These are phyloP conservation scores for Diaporthe velutina DNA, from an alignment of 2,329 filamentous ascomycete genomes.

Conservation along the genomic window DNA sequence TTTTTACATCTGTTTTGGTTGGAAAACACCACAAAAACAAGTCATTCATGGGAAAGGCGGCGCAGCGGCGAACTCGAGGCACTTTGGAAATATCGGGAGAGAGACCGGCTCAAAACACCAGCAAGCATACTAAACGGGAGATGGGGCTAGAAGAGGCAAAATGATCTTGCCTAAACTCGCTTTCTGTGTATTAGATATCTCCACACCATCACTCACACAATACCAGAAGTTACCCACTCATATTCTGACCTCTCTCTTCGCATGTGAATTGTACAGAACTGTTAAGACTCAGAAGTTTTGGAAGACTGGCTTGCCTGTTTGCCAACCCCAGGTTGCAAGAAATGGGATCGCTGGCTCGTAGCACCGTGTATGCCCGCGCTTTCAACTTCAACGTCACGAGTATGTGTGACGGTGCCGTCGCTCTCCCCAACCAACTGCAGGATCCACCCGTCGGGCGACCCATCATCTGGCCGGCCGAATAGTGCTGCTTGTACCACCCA, in stretches of 20 bases:
- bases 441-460: background rate
- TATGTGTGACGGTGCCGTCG: background rate
- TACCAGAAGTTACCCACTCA: constrained; percentile 79
- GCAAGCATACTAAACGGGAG: constrained; percentile 28
- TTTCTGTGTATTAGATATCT: constrained; percentile 74
- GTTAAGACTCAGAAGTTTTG: background rate
- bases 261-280: background rate
- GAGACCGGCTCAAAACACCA: constrained; percentile 47
- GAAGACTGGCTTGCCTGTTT: no score
- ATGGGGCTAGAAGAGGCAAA: constrained; percentile 35
- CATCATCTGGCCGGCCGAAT: background rate
- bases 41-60: constrained; percentile 46
- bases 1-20: constrained; percentile 48
- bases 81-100: constrained; percentile 39
- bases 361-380: background rate
- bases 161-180: constrained; percentile 66
- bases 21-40: constrained; percentile 47
- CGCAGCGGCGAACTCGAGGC: constrained; percentile 41
- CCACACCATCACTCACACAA: constrained; percentile 57
- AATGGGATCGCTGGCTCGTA: background rate
- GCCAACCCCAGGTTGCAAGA: background rate
- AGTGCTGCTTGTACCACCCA: constrained; percentile 7
- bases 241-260: background rate
- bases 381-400: background rate
- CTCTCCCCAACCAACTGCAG: background rate